Base-by-base conservation (phyloP, 352 stramenopile genomes). In the Pythium oligandrum region DNA sequence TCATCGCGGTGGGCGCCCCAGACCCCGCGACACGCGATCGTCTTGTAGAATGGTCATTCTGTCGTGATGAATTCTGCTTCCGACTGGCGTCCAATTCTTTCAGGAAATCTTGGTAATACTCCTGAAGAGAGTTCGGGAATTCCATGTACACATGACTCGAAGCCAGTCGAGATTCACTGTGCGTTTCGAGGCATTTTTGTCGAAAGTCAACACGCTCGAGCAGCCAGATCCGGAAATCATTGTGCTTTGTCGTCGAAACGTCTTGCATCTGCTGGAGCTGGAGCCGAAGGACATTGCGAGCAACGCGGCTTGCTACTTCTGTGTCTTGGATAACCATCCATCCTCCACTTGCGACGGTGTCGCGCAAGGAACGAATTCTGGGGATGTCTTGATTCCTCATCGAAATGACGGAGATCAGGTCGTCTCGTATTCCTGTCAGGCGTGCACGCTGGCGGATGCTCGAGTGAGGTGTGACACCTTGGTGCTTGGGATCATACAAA, bases 221-320 rank as follows among this genome's bases (percentile, higher is more conserved):
- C 11, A 63, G 8, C 56, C 56, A 63, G 2, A 64, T 4, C 4
- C 51, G 52, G 31, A 55, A 64, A 6, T 58, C 57, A 3, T 55
- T 36, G 10, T 48, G 11, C 4, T 53, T 36, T 32, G 40, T 36
- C 26, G 12, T 35, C 7, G 54, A 49, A 11, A 26, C 32, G 17
- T 64, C 57, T 4, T 49, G 12, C 6, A 65, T 36, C 4, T 35
- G 7, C 10, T 56, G 38, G 0, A 65, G 30, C 42, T 55, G 50
- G 3, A 57, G 7, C 3, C 58, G 45, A 3, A 64, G 35, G 7
- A 40, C 5, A 36, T 59, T 59, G 3, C 17, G 45, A 7, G 33
- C 34, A 11, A 26, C 30, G 34, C 50, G 39, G 31, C 36, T 31
- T 6, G 42, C 47, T 10, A 5, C 6, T 12, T 32, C 40, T 4